These are phyloP conservation scores for Chaetoscypha palmicola DNA, from an alignment of 2,329 filamentous ascomycete species.

Conservation along the genomic window DNA sequence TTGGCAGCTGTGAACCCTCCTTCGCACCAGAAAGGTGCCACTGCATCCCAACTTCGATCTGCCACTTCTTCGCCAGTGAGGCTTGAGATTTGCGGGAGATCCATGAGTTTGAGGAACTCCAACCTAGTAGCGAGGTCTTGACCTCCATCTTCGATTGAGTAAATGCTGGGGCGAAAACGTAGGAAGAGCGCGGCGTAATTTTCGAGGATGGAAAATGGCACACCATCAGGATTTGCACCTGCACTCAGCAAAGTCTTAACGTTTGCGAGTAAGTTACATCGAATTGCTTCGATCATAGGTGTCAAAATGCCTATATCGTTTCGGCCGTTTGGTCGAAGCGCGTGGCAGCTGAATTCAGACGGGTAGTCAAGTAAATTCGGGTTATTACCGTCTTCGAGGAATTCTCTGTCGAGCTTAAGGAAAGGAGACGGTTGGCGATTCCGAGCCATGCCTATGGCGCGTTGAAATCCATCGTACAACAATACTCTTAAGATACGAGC, in stretches of 20 bases:
- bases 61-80: slow-evolving; percentile 18
- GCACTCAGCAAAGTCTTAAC: slow-evolving; percentile 12
- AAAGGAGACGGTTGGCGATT: background rate
- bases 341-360: slow-evolving; percentile 3
- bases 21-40: slow-evolving; percentile 18
- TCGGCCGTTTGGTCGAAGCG: slow-evolving; percentile 2
- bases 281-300: slow-evolving; percentile 19
- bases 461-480: slow-evolving; percentile 3
- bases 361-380: background rate
- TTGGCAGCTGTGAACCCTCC: slow-evolving; percentile 9
- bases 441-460: background rate
- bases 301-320: slow-evolving; percentile 11
- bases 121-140: slow-evolving; percentile 10
- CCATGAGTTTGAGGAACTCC: slow-evolving; percentile 8
- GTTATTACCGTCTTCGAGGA: background rate
- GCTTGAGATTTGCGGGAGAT: slow-evolving; percentile 13
- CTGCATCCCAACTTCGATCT: slow-evolving; percentile 12
- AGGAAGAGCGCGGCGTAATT: slow-evolving; percentile 16
- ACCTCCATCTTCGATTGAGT: background rate
- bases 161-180: slow-evolving; percentile 14
- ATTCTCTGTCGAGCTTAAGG: background rate
- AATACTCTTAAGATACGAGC: slow-evolving; percentile 10
- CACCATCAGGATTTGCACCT: slow-evolving; percentile 14
- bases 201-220: slow-evolving; percentile 10
- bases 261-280: slow-evolving; percentile 7